These are phyloP conservation scores for Beauveria australis DNA, from an alignment of 2,329 filamentous ascomycete species.

Conservation along the genomic window DNA sequence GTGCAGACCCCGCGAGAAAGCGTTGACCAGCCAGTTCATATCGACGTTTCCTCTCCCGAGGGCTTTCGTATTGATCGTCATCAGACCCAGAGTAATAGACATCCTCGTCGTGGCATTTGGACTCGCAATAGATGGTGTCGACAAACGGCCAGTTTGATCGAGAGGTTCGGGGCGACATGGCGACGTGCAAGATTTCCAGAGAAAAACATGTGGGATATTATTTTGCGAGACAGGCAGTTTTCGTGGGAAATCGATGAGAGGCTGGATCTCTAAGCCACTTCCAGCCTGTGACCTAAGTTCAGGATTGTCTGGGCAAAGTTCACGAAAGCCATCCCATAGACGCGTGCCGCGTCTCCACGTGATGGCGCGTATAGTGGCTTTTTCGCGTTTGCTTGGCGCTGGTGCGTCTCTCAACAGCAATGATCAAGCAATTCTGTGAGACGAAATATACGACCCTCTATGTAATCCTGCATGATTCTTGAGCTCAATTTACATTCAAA, in stretches of 20 bases:
- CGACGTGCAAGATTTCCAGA: neutral
- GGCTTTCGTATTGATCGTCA: conserved; percentile 41
- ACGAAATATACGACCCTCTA: too few species aligned
- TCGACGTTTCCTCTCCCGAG: conserved; percentile 39
- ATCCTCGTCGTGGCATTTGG: conserved; percentile 33
- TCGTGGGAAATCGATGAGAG: neutral
- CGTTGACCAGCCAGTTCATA: conserved; percentile 52
- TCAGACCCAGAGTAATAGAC: conserved; percentile 50
- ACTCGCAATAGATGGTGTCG: conserved; percentile 38
- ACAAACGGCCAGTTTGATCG: conserved; percentile 18
- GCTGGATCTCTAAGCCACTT: neutral
- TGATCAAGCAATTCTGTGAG: too few species aligned
- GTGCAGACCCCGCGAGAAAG: conserved; percentile 48
- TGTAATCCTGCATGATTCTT: too few species aligned
- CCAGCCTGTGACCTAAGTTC: neutral
- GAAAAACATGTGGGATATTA: neutral
- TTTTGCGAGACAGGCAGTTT: neutral
- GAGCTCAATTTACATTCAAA: neutral
- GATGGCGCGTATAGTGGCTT: conserved; percentile 22
- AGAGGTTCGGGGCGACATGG: neutral
- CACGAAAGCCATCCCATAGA: conserved; percentile 11
- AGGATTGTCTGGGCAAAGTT: neutral
- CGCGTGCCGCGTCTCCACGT: conserved; percentile 29
- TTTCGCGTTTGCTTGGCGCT: neutral
- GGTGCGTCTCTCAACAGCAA: neutral